Evolutionary conservation across 1,139 yeast species (phyloP).

Genomic region (Lodderomyces margitis): DNA sequence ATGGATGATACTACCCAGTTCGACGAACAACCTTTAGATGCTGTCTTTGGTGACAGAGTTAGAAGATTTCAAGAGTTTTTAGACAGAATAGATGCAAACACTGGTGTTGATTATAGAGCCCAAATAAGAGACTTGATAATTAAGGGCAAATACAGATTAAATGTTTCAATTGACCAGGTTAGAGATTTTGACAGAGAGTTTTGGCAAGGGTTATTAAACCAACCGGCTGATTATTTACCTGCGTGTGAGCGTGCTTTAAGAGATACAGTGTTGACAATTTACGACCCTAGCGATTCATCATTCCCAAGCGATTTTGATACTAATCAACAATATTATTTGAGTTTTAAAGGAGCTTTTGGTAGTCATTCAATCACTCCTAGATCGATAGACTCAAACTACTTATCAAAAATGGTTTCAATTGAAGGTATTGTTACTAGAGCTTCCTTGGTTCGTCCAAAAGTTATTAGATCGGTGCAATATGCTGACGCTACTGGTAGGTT

Average conservation of each 20-base stretch:
- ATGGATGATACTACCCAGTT: conserved; percentile 20
- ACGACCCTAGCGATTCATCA: conserved; percentile 54
- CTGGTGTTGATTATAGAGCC: conserved; percentile 60
- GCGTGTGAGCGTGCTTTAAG: conserved; percentile 86
- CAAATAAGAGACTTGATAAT: conserved; percentile 70
- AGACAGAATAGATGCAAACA: conserved; percentile 46
- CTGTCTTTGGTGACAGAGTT: conserved; percentile 73
- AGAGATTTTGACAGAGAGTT: conserved; percentile 78
- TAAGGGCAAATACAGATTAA: conserved; percentile 63
- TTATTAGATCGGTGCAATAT: conserved; percentile 89
- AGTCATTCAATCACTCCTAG: conserved; percentile 85
- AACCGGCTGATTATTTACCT: conserved; percentile 85
- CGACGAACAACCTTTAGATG: conserved; percentile 40
- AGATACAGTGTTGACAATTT: conserved; percentile 72
- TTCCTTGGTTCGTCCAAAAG: conserved; percentile 89
- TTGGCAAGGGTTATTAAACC: conserved; percentile 74
- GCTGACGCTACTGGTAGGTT: conserved; percentile 82
- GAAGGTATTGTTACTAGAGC: conserved; percentile 97
- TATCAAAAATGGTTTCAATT: conserved; percentile 80
- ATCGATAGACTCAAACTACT: conserved; percentile 70
- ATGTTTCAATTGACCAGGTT: conserved; percentile 80
- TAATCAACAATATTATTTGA: conserved; percentile 68
- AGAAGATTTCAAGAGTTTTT: conserved; percentile 88
- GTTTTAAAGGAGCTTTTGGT: conserved; percentile 92
- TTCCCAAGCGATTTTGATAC: conserved; percentile 50